Percentiles rank a stretch among this genome's conserved stretches.
Evolutionary conservation across 2,329 filamentous ascomycete genomes (phyloP).

Genomic region (Alternaria dauci): DNA sequence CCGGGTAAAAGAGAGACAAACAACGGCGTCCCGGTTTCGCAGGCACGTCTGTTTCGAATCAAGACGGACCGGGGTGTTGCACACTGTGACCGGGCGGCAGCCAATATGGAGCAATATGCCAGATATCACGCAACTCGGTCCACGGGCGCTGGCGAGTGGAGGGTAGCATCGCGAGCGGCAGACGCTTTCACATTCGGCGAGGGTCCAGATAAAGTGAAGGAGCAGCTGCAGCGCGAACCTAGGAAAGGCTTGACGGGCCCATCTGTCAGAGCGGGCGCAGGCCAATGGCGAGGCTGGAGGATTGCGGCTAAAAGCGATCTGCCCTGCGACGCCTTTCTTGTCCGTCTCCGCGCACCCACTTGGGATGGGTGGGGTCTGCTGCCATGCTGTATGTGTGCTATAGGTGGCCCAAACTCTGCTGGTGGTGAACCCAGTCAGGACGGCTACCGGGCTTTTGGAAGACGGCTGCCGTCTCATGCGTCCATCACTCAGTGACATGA

Average conservation of each 20-base stretch:
- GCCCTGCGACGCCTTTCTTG: slow-evolving; percentile 25
- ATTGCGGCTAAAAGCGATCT: slow-evolving; percentile 27
- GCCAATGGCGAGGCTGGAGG: slow-evolving; percentile 21
- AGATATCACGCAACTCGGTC: slow-evolving; percentile 45
- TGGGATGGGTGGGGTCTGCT: slow-evolving; percentile 9
- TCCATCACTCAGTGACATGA: slow-evolving; percentile 34
- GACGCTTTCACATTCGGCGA: slow-evolving; percentile 22
- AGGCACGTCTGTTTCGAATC: slow-evolving; percentile 45
- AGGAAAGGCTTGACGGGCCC: slow-evolving; percentile 13
- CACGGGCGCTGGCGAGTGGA: slow-evolving; percentile 29
- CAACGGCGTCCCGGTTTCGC: slow-evolving; percentile 43
- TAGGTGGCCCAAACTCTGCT: slow-evolving; percentile 3
- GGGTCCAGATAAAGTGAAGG: slow-evolving; percentile 25
- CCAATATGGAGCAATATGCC: slow-evolving; percentile 47
- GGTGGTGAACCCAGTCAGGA: slow-evolving; percentile 23
- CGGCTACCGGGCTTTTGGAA: slow-evolving; percentile 37
- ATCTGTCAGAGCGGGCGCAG: slow-evolving; percentile 14
- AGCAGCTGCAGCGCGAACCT: slow-evolving; percentile 23
- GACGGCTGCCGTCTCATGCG: slow-evolving; percentile 36
- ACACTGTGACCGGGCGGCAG: slow-evolving; percentile 40
- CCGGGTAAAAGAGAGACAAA: slow-evolving; percentile 48
- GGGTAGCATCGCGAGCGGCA: slow-evolving; percentile 32
- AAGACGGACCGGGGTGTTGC: slow-evolving; percentile 35
- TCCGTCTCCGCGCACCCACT: slow-evolving; percentile 23
- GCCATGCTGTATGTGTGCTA: slow-evolving; percentile 8